These are phyloP conservation scores for Porpolomopsis calyptriformis DNA, from an alignment of 768 basidiomycete species.

Conservation along the genomic window DNA sequence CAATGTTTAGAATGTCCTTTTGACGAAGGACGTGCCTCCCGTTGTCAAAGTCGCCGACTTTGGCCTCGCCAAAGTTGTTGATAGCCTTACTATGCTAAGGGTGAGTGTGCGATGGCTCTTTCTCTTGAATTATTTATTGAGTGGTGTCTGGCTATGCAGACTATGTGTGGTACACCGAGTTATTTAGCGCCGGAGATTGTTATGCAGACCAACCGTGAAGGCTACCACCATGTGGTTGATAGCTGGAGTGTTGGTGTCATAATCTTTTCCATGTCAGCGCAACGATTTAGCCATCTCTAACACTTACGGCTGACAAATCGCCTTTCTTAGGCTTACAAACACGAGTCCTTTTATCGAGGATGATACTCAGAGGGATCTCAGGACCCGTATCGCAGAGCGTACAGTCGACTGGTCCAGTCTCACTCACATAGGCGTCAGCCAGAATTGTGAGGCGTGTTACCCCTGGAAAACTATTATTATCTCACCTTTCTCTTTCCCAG, in stretches of 20 bases:
- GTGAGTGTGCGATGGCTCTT: no score
- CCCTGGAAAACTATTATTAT: background rate
- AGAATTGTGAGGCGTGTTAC: conserved; percentile 31
- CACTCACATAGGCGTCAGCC: conserved; percentile 25
- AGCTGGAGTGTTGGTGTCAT: conserved; percentile 97
- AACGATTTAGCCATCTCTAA: background rate
- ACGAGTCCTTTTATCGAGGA: conserved; percentile 75
- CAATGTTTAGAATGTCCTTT: conserved; percentile 58
- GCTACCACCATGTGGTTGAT: conserved; percentile 85
- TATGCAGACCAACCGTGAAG: conserved; percentile 45
- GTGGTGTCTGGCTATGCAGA: no score
- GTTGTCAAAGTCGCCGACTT: conserved; percentile 90
- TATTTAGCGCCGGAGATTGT: conserved; percentile 95
- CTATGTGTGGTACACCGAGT: conserved; percentile 93
- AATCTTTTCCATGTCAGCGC: conserved; percentile 73
- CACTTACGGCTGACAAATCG: conserved; percentile 7
- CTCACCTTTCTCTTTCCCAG: conserved; percentile 25
- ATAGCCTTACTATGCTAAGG: conserved; percentile 64
- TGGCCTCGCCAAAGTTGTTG: conserved; percentile 87
- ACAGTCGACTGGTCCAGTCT: conserved; percentile 54
- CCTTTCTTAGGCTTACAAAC: conserved; percentile 48
- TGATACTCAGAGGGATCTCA: conserved; percentile 46
- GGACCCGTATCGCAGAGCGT: conserved; percentile 47
- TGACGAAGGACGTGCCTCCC: conserved; percentile 63
- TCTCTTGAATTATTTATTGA: no score